These are phyloP conservation scores for Naganishia friedmannii DNA, from an alignment of 768 basidiomycete genomes.

Conservation along the genomic window DNA sequence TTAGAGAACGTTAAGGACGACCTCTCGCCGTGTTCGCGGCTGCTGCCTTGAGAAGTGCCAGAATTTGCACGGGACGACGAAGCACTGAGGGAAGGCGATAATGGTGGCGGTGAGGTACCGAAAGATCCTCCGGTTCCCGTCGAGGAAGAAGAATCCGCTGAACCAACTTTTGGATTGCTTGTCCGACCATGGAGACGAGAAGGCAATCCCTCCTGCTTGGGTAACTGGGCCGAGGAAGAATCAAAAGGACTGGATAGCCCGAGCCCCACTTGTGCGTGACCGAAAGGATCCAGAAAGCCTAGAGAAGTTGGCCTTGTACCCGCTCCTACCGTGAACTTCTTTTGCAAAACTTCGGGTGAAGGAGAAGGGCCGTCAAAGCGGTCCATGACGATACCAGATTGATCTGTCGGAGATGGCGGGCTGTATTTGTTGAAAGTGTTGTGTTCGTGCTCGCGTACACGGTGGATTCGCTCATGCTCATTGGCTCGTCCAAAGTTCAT, in stretches of 20 bases:
- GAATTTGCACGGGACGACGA: slow-evolving; percentile 14
- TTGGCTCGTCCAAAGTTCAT: slow-evolving; percentile 3
- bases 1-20: not conserved
- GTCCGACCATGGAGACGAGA: not conserved
- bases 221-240: not conserved
- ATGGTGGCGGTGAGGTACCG: slow-evolving; percentile 1
- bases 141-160: not conserved
- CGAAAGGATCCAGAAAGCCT: slow-evolving; percentile 15
- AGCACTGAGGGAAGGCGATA: slow-evolving; percentile 4
- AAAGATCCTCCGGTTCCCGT: not conserved
- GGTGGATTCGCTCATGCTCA: slow-evolving; percentile 13
- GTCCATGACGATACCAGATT: slow-evolving; percentile 16
- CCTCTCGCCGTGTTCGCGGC: not conserved
- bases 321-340: not conserved
- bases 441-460: slow-evolving; percentile 4
- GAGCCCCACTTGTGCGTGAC: not conserved
- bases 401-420: slow-evolving; percentile 18
- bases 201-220: not conserved
- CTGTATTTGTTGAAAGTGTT: slow-evolving; percentile 12
- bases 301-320: not conserved
- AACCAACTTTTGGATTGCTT: not conserved
- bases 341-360: not conserved
- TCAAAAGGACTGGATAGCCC: slow-evolving; percentile 11
- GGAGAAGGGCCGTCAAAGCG: slow-evolving; percentile 4
- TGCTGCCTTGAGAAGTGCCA: not conserved